Evolutionary conservation across 805 yeast genomes (phyloP).

Genomic region (Candida ulmi): DNA sequence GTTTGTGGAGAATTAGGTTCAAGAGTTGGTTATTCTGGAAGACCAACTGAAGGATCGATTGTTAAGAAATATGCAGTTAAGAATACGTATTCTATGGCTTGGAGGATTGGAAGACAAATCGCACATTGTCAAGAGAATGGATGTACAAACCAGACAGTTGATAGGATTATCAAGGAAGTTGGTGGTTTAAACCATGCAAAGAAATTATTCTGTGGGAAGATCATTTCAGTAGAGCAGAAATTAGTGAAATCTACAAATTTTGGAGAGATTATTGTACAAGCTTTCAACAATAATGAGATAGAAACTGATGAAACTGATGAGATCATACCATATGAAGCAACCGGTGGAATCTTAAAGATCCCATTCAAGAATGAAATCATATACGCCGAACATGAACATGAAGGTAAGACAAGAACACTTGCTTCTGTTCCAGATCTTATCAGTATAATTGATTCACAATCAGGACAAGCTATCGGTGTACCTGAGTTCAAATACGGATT

Average conservation of each 20-base stretch:
- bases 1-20: conserved; percentile 29
- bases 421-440: conserved; percentile 38
- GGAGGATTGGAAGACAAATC: conserved; percentile 36
- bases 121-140: conserved; percentile 3
- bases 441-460: conserved; percentile 29
- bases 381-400: conserved; percentile 19
- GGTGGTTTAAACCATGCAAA: conserved; percentile 26
- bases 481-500: conserved; percentile 24
- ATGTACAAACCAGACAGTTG: conserved; percentile 25
- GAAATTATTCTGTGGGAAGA: conserved; percentile 32
- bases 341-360: conserved; percentile 19
- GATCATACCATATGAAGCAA: conserved; percentile 1
- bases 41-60: conserved; percentile 17
- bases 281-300: background rate
- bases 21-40: conserved; percentile 17
- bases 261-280: conserved; percentile 32
- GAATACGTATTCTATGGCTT: conserved; percentile 31
- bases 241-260: conserved; percentile 34
- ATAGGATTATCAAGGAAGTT: conserved; percentile 28
- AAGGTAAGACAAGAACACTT: conserved; percentile 9
- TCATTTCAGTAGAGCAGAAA: conserved; percentile 32
- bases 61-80: conserved; percentile 23
- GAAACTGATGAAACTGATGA: background rate
- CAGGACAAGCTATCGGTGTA: conserved; percentile 24
- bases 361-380: conserved; percentile 42